These are phyloP conservation scores for Gaertneriomyces semiglobifer DNA, from an alignment of 192 early-diverging fungal species.

Conservation along the genomic window DNA sequence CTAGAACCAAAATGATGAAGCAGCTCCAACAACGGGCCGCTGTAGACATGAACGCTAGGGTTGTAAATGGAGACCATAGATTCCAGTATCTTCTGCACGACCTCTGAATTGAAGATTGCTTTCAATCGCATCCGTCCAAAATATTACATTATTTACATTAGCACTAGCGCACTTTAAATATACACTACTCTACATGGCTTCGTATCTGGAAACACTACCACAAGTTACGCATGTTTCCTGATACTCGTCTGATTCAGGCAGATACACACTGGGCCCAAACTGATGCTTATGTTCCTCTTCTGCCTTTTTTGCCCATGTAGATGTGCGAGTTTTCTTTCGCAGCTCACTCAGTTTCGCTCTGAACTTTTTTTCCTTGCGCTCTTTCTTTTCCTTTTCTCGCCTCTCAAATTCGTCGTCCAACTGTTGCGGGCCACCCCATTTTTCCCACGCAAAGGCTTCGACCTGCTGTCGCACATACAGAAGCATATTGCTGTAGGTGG, in stretches of 20 bases:
- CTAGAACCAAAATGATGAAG: no score
- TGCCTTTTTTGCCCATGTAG: conserved; percentile 60
- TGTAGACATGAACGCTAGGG: no score
- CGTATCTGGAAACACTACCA: no score
- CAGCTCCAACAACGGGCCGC: no score
- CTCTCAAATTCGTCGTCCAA: conserved; percentile 86
- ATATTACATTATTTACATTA: no score
- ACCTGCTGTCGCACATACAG: conserved; percentile 78
- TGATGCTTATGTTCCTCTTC: conserved; percentile 71
- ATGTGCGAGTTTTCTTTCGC: conserved; percentile 73
- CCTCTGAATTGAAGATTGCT: no score
- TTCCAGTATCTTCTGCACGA: no score
- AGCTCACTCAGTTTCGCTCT: conserved; percentile 73
- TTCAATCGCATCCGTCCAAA: no score
- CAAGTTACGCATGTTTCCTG: no score
- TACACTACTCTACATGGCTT: no score
- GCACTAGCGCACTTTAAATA: no score
- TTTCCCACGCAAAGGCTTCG: conserved; percentile 88
- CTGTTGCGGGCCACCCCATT: conserved; percentile 83
- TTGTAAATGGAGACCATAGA: no score
- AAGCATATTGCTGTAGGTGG: conserved; percentile 97
- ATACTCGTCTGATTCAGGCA: conserved; percentile 28
- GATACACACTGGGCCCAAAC: conserved; percentile 53
- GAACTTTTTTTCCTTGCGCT: conserved; percentile 80
- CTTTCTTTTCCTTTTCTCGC: conserved; percentile 71